Percentiles rank a stretch among this genome's conserved stretches.
phyloP scores from a whole-genome alignment of 2,329 filamentous ascomycete species.

The Apiospora malaysiana region DNA sequence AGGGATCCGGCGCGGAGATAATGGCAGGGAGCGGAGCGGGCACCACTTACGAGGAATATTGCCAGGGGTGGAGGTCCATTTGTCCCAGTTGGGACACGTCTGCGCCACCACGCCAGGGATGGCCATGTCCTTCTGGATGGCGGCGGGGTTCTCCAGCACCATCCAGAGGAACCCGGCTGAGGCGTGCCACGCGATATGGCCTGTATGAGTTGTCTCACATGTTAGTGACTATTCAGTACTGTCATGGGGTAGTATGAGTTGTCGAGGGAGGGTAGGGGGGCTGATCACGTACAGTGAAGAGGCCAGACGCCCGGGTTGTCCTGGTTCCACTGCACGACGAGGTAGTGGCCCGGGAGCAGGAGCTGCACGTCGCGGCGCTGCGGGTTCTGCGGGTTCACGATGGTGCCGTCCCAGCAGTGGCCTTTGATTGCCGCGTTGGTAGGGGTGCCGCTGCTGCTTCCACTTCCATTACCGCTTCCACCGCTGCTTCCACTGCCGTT shows the following conservation, averaged over 20 bases:
- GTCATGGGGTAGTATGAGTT: too few species aligned
- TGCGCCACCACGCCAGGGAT: conserved; percentile 27
- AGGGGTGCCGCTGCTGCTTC: background rate
- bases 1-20: too few species aligned
- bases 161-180: conserved; percentile 44
- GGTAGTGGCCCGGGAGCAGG: conserved; percentile 38
- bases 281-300: conserved; percentile 36
- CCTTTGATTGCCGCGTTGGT: background rate
- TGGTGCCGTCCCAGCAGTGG: conserved; percentile 32
- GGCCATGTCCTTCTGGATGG: conserved; percentile 30
- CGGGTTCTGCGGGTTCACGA: conserved; percentile 40
- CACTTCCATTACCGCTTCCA: too few species aligned
- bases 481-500: background rate
- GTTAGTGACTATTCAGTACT: too few species aligned
- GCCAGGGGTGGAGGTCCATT: conserved; percentile 26
- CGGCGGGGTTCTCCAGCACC: conserved; percentile 41
- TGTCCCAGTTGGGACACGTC: conserved; percentile 28
- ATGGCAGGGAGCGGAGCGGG: background rate
- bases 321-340: conserved; percentile 42
- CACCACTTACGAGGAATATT: conserved; percentile 26
- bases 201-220: conserved; percentile 10
- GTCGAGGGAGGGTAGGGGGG: too few species aligned
- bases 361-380: conserved; percentile 46
- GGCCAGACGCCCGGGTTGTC: conserved; percentile 44
- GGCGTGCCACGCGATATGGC: conserved; percentile 44